A percentile compares a stretch with the other conserved stretches of the same genome.
These are phyloP conservation scores for Cryptococcus hybrid DNA, from an alignment of 1,284 basidiomycete species.

Conservation along the genomic window DNA sequence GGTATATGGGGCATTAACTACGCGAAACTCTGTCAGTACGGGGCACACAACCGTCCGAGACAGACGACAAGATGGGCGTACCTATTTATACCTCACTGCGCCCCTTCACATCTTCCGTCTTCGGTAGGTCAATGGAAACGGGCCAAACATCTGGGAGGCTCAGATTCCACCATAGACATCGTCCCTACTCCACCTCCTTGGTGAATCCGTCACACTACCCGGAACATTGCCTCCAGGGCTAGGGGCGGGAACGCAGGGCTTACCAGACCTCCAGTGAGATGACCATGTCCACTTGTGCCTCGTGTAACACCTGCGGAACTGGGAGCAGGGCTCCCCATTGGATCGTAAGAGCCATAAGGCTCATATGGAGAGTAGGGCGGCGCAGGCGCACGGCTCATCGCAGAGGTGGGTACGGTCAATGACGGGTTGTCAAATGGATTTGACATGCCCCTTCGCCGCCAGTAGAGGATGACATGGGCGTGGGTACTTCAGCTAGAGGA, in stretches of 20 bases:
- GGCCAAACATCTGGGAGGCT: neutral
- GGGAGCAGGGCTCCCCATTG: constrained; percentile 6
- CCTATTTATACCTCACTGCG: too few relatives aligned
- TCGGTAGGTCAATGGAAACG: too few relatives aligned
- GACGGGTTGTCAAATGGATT: constrained; percentile 29
- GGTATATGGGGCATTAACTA: too few relatives aligned
- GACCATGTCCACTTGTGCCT: too few relatives aligned
- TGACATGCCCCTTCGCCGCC: neutral
- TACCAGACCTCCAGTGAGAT: neutral
- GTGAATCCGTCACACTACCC: constrained; percentile 28
- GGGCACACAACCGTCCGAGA: too few relatives aligned
- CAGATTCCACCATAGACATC: constrained; percentile 48
- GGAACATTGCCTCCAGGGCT: constrained; percentile 28
- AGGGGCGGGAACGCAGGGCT: constrained; percentile 24
- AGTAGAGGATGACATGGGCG: constrained; percentile 19
- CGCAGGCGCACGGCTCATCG: constrained; percentile 7
- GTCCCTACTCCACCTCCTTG: constrained; percentile 24
- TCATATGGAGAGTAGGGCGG: constrained; percentile 20
- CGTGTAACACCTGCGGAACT: constrained; percentile 8
- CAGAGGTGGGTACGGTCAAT: neutral
- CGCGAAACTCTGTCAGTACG: too few relatives aligned
- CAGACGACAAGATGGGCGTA: too few relatives aligned
- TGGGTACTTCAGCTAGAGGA: constrained; percentile 40
- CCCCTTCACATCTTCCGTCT: too few relatives aligned
- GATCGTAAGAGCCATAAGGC: neutral